Base-by-base conservation (phyloP, 305 asterid genomes). In the Plantago coronopus region DNA sequence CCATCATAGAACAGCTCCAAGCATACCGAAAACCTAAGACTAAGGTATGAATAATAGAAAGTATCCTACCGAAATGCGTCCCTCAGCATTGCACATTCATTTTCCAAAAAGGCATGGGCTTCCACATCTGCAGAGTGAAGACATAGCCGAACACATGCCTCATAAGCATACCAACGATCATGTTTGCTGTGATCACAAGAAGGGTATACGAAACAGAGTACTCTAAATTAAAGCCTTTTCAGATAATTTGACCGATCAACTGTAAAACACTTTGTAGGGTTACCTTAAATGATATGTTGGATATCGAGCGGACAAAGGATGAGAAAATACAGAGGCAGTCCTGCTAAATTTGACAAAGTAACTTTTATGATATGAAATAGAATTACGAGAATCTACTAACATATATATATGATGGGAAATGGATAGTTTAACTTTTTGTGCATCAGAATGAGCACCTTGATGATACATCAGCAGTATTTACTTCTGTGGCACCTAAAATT, bases 221-320 rank as follows among this genome's bases (percentile, higher is more conserved):
- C 20, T 16, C 19, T 16, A 53, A 53, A 53, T n/a, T 15, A 21
- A 13, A 15, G 40, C 42, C 17, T 54, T 14, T 46, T 46, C 20
- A 17, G 18, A 46, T 1, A 40, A 2, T 40, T 40, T 25, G 29
- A 46, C 50, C n/a, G 7, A 16, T 46, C 17, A 8, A n/a, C 10
- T 16, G 50, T 46, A 46, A 4, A 46, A 57, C 20, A 23, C n/a
- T 15, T 58, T 44, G 57, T 43, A 34, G 50, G 50, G 38, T 61
- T 68, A 91, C 96, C 96, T 88, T 46, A 95, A 96, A 70, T 84
- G 95, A 73, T 61, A 88, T 57, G 93, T 83, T 63, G 98, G 98
- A 68, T 76, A 74, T 58, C 82, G 80, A 56, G 83, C 76, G 49
- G 86, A 81, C 17, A 27, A 54, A 45, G 88, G 53, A 63, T 64